These are phyloP conservation scores for Pestalotiopsis sp. DNA, from an alignment of 2,329 filamentous ascomycete genomes.

Conservation along the genomic window DNA sequence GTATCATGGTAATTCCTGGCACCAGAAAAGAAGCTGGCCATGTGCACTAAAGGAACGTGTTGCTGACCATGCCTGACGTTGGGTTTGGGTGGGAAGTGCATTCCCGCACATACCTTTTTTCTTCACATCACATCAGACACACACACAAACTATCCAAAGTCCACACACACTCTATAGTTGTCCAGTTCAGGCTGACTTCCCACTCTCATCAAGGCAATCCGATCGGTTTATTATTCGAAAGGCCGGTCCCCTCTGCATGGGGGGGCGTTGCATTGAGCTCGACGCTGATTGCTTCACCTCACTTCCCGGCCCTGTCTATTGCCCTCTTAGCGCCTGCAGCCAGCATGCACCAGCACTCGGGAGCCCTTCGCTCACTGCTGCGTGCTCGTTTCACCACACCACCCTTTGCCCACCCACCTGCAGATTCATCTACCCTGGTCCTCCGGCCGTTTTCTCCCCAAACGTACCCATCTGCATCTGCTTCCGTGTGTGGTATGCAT, in stretches of 20 bases:
- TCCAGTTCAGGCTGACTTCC: too few relatives aligned
- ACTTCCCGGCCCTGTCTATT: constrained; percentile 6
- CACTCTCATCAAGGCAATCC: background rate
- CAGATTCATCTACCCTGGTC: background rate
- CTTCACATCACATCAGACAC: background rate
- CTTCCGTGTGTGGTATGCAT: constrained; percentile 7
- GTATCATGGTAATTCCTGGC: background rate
- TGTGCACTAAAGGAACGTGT: background rate
- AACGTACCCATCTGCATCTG: constrained; percentile 8
- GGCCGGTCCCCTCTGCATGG: constrained; percentile 6
- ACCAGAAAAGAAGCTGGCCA: background rate
- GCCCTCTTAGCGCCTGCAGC: constrained; percentile 6
- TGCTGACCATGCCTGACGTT: background rate
- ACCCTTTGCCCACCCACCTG: constrained; percentile 1
- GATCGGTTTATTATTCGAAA: constrained; percentile 9
- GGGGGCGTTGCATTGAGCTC: constrained; percentile 3
- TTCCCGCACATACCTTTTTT: background rate
- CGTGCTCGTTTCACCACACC: constrained; percentile 10
- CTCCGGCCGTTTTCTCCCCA: constrained; percentile 10
- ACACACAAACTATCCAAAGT: background rate
- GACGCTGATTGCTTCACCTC: constrained; percentile 8
- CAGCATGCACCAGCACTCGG: constrained; percentile 4
- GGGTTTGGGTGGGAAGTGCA: background rate
- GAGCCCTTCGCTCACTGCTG: constrained; percentile 1
- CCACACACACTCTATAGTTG: too few relatives aligned